Percentiles rank a stretch among this genome's conserved stretches.
Evolutionary conservation across 495 filamentous ascomycete species (phyloP).

Genomic region (Echria macrotheca): DNA sequence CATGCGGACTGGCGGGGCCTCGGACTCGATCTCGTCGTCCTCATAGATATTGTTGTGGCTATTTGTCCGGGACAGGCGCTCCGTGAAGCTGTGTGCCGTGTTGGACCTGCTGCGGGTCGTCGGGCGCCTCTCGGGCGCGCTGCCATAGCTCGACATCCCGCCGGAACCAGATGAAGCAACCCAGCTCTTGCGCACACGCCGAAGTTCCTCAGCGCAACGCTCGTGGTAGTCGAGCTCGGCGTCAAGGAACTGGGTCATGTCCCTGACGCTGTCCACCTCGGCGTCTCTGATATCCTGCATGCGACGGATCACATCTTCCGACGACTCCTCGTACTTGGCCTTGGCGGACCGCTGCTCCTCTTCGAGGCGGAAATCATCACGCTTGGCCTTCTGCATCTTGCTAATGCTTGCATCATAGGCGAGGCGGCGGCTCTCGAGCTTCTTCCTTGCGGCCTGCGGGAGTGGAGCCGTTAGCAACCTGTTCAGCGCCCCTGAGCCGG

Average conservation of each 20-base stretch:
- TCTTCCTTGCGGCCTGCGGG: constrained; percentile 73
- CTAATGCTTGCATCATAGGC: constrained; percentile 86
- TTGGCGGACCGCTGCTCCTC: constrained; percentile 90
- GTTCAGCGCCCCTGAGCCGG: neutral
- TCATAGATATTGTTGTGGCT: constrained; percentile 31
- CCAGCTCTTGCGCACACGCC: constrained; percentile 47
- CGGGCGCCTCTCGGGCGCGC: constrained; percentile 25
- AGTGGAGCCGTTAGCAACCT: constrained; percentile 14
- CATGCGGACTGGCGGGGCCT: constrained; percentile 45
- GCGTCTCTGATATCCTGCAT: constrained; percentile 97
- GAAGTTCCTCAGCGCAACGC: constrained; percentile 68
- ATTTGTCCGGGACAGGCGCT: constrained; percentile 34
- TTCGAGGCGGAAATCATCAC: constrained; percentile 86
- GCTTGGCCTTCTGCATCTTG: constrained; percentile 92
- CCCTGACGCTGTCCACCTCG: constrained; percentile 76
- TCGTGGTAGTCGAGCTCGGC: constrained; percentile 91
- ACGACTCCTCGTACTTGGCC: constrained; percentile 94
- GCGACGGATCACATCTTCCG: constrained; percentile 82
- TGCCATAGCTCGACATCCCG: constrained; percentile 13
- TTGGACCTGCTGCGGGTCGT: constrained; percentile 41
- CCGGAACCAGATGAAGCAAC: constrained; percentile 12
- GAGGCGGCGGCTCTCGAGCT: constrained; percentile 84
- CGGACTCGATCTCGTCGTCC: constrained; percentile 29
- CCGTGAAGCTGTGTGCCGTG: constrained; percentile 40
- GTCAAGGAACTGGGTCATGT: constrained; percentile 78